Percentiles rank a stretch among this genome's conserved stretches.
These are phyloP conservation scores for Simmondsia chinensis DNA, from an alignment of 148 eudicot species.

Conservation along the genomic window DNA sequence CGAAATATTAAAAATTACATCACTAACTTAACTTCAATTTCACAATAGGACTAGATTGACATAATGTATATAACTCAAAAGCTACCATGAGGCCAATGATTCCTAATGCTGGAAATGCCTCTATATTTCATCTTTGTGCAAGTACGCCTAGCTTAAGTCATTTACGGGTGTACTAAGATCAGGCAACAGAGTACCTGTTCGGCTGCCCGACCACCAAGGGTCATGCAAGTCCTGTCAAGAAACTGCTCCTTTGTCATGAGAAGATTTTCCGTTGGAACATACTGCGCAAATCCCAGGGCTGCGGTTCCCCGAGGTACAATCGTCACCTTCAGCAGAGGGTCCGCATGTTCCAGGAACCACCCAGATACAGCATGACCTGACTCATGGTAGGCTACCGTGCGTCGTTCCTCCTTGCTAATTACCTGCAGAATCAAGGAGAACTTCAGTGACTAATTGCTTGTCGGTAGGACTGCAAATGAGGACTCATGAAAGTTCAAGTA, in stretches of 20 bases:
- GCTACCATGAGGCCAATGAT: no score
- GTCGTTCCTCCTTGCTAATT: constrained; percentile 49
- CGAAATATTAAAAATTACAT: no score
- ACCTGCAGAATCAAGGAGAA: constrained; percentile 22
- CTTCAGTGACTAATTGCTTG: no score
- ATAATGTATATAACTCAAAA: no score
- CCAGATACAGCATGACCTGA: constrained; percentile 62
- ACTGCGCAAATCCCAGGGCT: constrained; percentile 59
- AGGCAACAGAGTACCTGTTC: constrained; percentile 31
- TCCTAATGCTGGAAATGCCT: no score
- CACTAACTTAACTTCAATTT: no score
- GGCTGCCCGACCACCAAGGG: constrained; percentile 68
- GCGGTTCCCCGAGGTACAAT: constrained; percentile 72
- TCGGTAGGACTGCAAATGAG: no score
- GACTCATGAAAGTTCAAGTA: no score
- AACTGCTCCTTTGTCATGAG: constrained; percentile 68
- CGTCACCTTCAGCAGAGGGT: constrained; percentile 52
- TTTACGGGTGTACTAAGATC: no score
- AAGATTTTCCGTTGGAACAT: constrained; percentile 60
- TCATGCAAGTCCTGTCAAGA: constrained; percentile 65
- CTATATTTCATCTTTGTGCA: no score
- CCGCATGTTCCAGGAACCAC: constrained; percentile 59
- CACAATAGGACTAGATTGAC: no score
- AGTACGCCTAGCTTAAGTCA: no score
- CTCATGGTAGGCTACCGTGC: constrained; percentile 60